Evolutionary conservation across 2,329 filamentous ascomycete species (phyloP).

Genomic region (Spiromastix sp.): DNA sequence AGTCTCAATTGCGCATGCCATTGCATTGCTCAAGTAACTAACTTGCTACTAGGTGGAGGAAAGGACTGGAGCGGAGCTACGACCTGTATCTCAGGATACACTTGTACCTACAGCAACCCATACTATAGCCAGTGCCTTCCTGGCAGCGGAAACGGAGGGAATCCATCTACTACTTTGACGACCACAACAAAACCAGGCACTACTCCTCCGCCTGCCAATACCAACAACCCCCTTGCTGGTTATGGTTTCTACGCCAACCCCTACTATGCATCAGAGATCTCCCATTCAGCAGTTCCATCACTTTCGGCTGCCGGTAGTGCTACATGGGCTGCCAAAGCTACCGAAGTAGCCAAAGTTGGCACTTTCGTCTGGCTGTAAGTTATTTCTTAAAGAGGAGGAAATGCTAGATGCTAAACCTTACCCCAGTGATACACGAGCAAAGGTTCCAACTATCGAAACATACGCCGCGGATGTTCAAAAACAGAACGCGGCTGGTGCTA

Average conservation of each 20-base stretch:
- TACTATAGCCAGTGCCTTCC: not conserved
- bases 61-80: not conserved
- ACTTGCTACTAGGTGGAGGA: not conserved
- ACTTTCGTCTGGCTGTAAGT: slow-evolving; percentile 45
- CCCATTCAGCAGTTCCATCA: slow-evolving; percentile 49
- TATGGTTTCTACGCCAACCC: slow-evolving; percentile 42
- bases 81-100: not conserved
- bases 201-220: not conserved
- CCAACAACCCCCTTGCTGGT: slow-evolving; percentile 44
- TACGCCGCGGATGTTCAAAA: slow-evolving; percentile 39
- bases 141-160: not conserved
- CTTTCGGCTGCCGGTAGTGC: slow-evolving; percentile 38
- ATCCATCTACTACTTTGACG: not conserved
- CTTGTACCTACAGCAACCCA: not conserved
- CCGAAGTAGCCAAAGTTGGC: slow-evolving; percentile 39
- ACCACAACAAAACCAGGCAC: not conserved
- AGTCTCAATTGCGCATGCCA: not conserved
- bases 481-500: slow-evolving; percentile 39
- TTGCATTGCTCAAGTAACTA: not conserved
- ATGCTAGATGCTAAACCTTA: slow-evolving; percentile 3
- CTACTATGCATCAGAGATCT: slow-evolving; percentile 44
- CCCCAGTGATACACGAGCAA: slow-evolving; percentile 36
- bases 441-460: slow-evolving; percentile 39
- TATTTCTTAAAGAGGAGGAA: not conserved
- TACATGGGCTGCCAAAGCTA: slow-evolving; percentile 38